Percentiles rank a stretch among this genome's conserved stretches.
These are phyloP conservation scores for Sporisorium iseilematis-ciliati DNA, from an alignment of 1,284 basidiomycete species.

Conservation along the genomic window DNA sequence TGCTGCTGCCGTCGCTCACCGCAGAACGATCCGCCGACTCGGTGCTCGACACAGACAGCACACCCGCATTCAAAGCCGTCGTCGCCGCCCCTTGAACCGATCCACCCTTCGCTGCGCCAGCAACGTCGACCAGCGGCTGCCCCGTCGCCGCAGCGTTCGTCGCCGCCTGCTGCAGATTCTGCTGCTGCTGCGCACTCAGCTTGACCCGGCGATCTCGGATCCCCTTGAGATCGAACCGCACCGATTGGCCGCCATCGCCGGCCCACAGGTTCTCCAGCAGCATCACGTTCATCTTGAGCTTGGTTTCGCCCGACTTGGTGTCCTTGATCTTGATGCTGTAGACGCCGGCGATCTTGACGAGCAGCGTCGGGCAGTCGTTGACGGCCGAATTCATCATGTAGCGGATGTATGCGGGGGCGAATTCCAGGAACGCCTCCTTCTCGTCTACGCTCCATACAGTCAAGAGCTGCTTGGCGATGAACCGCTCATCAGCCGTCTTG, in stretches of 20 bases:
- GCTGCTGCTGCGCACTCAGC: slow-evolving; percentile 46
- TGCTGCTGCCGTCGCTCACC: not conserved
- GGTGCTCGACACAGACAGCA: slow-evolving; percentile 10
- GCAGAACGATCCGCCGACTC: not conserved
- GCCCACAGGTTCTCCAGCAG: slow-evolving; percentile 64
- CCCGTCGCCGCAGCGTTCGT: slow-evolving; percentile 19
- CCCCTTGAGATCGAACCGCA: slow-evolving; percentile 63
- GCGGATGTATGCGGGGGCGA: slow-evolving; percentile 62
- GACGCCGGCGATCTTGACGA: slow-evolving; percentile 65
- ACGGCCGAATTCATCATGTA: slow-evolving; percentile 60
- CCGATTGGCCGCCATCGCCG: slow-evolving; percentile 46
- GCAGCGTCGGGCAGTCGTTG: slow-evolving; percentile 58
- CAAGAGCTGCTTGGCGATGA: slow-evolving; percentile 62
- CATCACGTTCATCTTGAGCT: slow-evolving; percentile 64
- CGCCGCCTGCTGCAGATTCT: slow-evolving; percentile 30
- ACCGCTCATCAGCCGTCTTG: slow-evolving; percentile 58
- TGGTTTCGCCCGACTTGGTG: slow-evolving; percentile 51
- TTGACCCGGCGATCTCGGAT: slow-evolving; percentile 60
- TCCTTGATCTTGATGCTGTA: slow-evolving; percentile 67
- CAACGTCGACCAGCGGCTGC: slow-evolving; percentile 28
- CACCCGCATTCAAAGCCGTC: slow-evolving; percentile 24
- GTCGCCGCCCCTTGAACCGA: slow-evolving; percentile 25
- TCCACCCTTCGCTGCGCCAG: slow-evolving; percentile 29
- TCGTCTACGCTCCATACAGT: slow-evolving; percentile 64
- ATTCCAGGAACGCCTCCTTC: slow-evolving; percentile 64